phyloP scores from a whole-genome alignment of 1,139 yeast species.

The Nakaseomyces delphensis region DNA sequence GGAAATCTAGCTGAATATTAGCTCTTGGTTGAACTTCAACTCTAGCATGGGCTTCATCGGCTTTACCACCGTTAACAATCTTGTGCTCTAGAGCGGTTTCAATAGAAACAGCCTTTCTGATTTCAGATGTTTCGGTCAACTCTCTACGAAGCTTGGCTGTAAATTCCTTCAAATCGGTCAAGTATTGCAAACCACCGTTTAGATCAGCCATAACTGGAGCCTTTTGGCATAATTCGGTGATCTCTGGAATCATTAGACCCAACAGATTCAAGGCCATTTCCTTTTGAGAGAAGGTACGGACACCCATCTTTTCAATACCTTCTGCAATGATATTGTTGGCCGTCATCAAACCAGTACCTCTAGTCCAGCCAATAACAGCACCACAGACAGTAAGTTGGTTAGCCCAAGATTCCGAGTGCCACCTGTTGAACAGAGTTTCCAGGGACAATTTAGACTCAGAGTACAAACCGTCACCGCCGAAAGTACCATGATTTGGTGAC shows the following conservation, averaged over 20 bases:
- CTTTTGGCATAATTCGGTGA: constrained; percentile 81
- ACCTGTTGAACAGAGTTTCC: constrained; percentile 95
- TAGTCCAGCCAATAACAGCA: constrained; percentile 98
- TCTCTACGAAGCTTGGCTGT: constrained; percentile 76
- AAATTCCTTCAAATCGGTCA: constrained; percentile 84
- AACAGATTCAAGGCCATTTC: constrained; percentile 98
- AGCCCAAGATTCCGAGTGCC: constrained; percentile 97
- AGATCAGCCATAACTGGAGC: constrained; percentile 95
- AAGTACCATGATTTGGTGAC: constrained; percentile 98
- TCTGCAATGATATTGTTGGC: constrained; percentile 96
- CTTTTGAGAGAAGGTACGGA: constrained; percentile 94
- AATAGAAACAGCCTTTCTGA: constrained; percentile 90
- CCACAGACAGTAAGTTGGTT: constrained; percentile 93
- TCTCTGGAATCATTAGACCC: constrained; percentile 84
- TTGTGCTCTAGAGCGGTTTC: constrained; percentile 91
- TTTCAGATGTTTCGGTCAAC: constrained; percentile 75
- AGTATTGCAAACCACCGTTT: constrained; percentile 95
- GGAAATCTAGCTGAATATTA: constrained; percentile 90
- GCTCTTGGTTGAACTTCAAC: constrained; percentile 71
- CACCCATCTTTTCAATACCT: constrained; percentile 92
- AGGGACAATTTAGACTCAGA: constrained; percentile 93
- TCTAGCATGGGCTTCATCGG: constrained; percentile 76
- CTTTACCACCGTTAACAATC: constrained; percentile 81
- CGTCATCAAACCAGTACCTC: constrained; percentile 98
- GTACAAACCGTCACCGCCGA: constrained; percentile 95